Evolutionary conservation across 2,329 filamentous ascomycete genomes (phyloP).

Genomic region (Byssothecium circinans): DNA sequence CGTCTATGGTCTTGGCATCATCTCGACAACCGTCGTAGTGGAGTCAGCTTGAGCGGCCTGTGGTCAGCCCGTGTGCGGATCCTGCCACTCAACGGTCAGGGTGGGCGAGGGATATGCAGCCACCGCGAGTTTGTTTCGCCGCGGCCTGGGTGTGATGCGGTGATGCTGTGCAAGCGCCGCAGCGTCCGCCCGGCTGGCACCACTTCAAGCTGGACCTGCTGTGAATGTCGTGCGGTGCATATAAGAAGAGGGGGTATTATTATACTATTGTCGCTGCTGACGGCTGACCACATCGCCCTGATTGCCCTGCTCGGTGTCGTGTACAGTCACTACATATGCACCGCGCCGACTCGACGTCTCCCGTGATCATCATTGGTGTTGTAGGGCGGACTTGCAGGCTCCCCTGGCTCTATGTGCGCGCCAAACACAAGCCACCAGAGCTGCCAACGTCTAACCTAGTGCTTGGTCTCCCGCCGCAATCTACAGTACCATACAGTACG

Average conservation of each 20-base stretch:
- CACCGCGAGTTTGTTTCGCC: slow-evolving; percentile 16
- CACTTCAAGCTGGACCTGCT: no score
- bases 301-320: no score
- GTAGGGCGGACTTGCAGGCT: neutral
- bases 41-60: neutral
- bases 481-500: no score
- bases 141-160: neutral
- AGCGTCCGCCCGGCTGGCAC: neutral
- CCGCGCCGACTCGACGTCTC: no score
- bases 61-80: neutral
- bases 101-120: slow-evolving; percentile 9
- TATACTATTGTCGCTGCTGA: no score
- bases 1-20: neutral
- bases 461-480: slow-evolving; percentile 9
- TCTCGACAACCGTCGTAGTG: neutral
- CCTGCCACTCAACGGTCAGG: neutral
- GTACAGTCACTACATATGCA: no score
- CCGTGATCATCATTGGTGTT: neutral
- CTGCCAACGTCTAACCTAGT: slow-evolving; percentile 13
- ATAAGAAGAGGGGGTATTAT: no score
- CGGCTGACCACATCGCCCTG: no score
- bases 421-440: slow-evolving; percentile 25
- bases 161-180: slow-evolving; percentile 11
- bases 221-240: no score
- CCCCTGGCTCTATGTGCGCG: neutral